phyloP scores from a whole-genome alignment of 495 filamentous ascomycete species.

The Neurospora tetrasperma region DNA sequence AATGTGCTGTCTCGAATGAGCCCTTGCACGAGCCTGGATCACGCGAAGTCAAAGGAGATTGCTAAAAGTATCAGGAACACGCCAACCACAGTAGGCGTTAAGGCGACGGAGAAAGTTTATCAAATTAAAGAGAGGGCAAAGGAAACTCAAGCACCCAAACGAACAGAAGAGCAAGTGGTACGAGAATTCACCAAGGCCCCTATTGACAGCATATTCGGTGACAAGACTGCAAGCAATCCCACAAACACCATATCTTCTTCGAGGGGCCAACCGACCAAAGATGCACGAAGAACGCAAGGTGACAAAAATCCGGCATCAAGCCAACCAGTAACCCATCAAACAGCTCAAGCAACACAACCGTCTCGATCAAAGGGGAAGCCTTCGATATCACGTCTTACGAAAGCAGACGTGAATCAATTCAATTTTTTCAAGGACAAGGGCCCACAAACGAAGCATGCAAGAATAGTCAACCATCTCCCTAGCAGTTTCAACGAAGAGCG shows the following conservation, averaged over 20 bases:
- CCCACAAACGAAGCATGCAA: not conserved
- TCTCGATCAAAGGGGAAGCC: not conserved
- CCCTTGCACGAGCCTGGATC: not conserved
- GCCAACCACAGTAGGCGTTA: not conserved
- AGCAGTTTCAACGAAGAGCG: not conserved
- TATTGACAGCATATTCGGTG: not conserved
- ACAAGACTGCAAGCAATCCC: not conserved
- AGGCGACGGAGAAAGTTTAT: not conserved
- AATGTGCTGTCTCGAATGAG: not conserved
- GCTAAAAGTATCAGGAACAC: conserved; percentile 2
- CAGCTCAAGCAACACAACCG: not conserved
- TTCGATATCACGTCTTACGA: not conserved
- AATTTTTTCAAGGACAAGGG: not conserved
- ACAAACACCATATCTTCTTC: not conserved
- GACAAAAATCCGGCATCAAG: not conserved
- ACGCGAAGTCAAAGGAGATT: not conserved
- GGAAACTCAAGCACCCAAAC: not conserved
- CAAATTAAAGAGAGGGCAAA: not conserved
- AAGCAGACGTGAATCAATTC: not conserved
- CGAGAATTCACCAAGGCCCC: not conserved
- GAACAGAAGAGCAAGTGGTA: not conserved
- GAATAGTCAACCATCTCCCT: not conserved
- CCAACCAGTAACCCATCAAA: not conserved
- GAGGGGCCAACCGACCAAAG: not conserved
- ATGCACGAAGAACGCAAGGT: not conserved